Evolutionary conservation across 768 basidiomycete genomes (phyloP), one percentile per base, ranked within the genome.

Genomic region (Boletellus sp.): DNA sequence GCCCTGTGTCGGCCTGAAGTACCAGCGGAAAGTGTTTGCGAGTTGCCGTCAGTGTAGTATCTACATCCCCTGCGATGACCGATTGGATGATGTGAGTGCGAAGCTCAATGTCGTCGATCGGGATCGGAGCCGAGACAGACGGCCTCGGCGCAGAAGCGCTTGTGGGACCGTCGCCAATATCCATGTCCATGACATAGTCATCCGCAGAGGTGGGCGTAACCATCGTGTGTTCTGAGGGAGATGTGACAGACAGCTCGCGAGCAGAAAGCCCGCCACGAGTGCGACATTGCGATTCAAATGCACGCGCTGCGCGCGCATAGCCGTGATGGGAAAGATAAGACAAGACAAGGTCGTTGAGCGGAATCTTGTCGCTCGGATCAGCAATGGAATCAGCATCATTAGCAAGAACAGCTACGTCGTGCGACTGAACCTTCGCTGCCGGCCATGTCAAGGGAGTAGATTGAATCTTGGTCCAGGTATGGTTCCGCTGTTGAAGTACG

Each of bases 261-360:
- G 36, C 10, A 50, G 60, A 46, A 45, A 67, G 52, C 19, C 64
- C 65, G 7, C 66, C 66, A 44, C 60, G 56, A 7, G 53, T 38
- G 6, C 40, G 54, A 37, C 70, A 72, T 53, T 80, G 85, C 11
- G 71, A 75, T 57, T 81, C 76, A 60, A 94, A 84, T 2, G 85
- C 78, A 16, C 78, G 74, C 6, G 87, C 81, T 0, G 91, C 83
- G 34, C 78, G 79, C 15, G 79, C 80, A 60, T 91, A 92, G 9
- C 93, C 93, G 56, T 92, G 85, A 65, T 94, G 92, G 3, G 83
- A 75, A 31, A 96, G 78, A 64, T 94, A 94, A 20, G 84, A 79
- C 34, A 87, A 63, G 10, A 94, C 84, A 19, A 96, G 80, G 24
- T 83, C 78, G 44, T 85, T 84, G 19, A 91, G 75, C 17, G 83